Base-by-base conservation (phyloP, 2,329 filamentous ascomycete species). In the Clonostachys solani region DNA sequence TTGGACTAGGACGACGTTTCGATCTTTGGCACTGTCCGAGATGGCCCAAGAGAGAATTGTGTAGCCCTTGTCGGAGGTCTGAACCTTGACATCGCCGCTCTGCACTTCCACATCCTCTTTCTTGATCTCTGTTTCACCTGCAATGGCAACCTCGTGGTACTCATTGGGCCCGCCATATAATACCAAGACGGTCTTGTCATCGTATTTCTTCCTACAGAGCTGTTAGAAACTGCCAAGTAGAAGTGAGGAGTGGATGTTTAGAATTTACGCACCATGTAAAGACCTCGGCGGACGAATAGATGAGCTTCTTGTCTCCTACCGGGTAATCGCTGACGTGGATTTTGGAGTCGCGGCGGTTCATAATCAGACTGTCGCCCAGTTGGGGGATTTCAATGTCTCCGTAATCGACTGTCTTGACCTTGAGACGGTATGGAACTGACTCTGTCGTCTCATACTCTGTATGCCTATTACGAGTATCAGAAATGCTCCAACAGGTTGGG, bases 281-380 rank as follows among this genome's bases (percentile, higher is more conserved):
- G 45, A 87, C 75, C 56, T 87, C 83, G 1, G 80, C 81, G 5
- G 83, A 82, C 1, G 80, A 85, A 64, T 86, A 87, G 2, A 84
- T 64, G n/a, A 87, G 58, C 6, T 72, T 78, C 12, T 72, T 62
- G 18, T 73, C 72, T 2, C 77, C 80, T 43, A 86, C 63, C 40
- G 78, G 69, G 50, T 86, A 87, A 57, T 87, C 79, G 9, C 35
- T 40, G 29, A 47, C 40, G 29, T 49, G 48, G 17, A 49, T 49
- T 36, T 49, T 49, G 33, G 48, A 40, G 23, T 49, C 48, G 5
- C 48, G 44, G 17, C 48, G 40, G 37, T 44, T 43, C n/a, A 49
- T 40, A 5, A 44, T 33, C 5, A 49, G 35, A 75, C 18, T 81
- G 12, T 85, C 79, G 9, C 44, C 48, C 10, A 49, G 44, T 33